Percentiles rank a stretch among this genome's conserved stretches.
Evolutionary conservation across 495 filamentous ascomycete genomes (phyloP).

Genomic region (Penicillium verhagenii): DNA sequence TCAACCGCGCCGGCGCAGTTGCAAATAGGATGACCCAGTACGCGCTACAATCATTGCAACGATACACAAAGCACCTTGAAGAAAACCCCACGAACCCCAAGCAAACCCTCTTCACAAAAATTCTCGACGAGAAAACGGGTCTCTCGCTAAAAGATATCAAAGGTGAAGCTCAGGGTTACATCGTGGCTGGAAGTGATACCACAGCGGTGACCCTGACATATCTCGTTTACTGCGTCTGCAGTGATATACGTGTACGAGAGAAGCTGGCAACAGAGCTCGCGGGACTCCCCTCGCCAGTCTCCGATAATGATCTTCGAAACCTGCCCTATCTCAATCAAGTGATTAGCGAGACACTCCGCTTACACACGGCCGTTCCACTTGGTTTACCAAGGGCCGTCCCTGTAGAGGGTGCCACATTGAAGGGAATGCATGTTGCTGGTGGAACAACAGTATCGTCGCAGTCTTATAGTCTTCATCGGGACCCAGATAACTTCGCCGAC

Average conservation of each 20-base stretch:
- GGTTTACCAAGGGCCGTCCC: slow-evolving; percentile 42
- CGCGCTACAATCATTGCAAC: slow-evolving; percentile 36
- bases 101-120: slow-evolving; percentile 47
- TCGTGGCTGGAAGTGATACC: slow-evolving; percentile 54
- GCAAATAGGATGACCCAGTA: slow-evolving; percentile 45
- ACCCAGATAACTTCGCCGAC: slow-evolving; percentile 27
- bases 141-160: slow-evolving; percentile 38
- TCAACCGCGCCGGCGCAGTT: slow-evolving; percentile 43
- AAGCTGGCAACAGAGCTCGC: slow-evolving; percentile 44
- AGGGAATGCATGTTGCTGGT: slow-evolving; percentile 30
- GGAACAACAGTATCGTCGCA: slow-evolving; percentile 38
- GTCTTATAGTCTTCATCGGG: slow-evolving; percentile 44
- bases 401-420: slow-evolving; percentile 22
- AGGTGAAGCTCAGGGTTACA: slow-evolving; percentile 42
- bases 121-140: slow-evolving; percentile 39
- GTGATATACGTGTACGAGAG: slow-evolving; percentile 28
- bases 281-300: slow-evolving; percentile 30
- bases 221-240: slow-evolving; percentile 36
- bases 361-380: slow-evolving; percentile 50
- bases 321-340: slow-evolving; percentile 41
- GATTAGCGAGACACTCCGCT: slow-evolving; percentile 51
- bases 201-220: slow-evolving; percentile 47
- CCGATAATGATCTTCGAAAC: slow-evolving; percentile 34
- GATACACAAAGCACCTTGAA: slow-evolving; percentile 40
- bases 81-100: slow-evolving; percentile 36